Evolutionary conservation across 768 basidiomycete species (phyloP).

Genomic region (Agaricus subrufescens): DNA sequence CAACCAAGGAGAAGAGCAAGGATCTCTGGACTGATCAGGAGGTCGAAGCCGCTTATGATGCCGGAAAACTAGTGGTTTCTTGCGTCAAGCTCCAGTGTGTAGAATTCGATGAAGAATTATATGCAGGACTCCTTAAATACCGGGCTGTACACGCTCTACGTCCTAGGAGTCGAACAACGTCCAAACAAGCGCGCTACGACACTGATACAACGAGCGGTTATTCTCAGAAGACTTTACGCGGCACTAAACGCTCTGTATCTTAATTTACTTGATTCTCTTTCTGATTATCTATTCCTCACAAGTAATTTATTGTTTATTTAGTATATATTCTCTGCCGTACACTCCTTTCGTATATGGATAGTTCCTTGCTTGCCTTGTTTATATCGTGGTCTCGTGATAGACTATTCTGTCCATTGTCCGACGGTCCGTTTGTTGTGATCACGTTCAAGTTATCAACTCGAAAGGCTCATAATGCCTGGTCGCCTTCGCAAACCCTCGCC

Average conservation of each 20-base stretch:
- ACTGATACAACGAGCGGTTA: not conserved
- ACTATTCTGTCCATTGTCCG: not conserved
- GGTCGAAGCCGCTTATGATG: constrained; percentile 39
- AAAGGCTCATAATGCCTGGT: constrained; percentile 21
- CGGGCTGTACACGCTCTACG: not conserved
- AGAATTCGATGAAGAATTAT: constrained; percentile 38
- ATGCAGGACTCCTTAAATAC: constrained; percentile 19
- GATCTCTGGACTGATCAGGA: constrained; percentile 26
- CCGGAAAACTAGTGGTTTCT: constrained; percentile 37
- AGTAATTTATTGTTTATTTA: not conserved
- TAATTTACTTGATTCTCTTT: not conserved
- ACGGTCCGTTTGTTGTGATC: too few species aligned
- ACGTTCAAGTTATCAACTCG: not conserved
- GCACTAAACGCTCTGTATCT: not conserved
- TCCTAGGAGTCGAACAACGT: not conserved
- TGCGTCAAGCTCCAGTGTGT: constrained; percentile 45
- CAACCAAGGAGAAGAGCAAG: constrained; percentile 34
- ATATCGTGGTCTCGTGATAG: not conserved
- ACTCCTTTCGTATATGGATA: not conserved
- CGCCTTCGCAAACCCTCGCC: constrained; percentile 21
- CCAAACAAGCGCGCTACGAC: constrained; percentile 2
- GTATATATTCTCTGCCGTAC: not conserved
- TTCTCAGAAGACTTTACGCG: constrained; percentile 1
- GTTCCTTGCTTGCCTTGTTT: not conserved
- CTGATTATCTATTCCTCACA: not conserved